phyloP scores from a whole-genome alignment of 805 yeast species.

The Monosporozyma aerobia region DNA sequence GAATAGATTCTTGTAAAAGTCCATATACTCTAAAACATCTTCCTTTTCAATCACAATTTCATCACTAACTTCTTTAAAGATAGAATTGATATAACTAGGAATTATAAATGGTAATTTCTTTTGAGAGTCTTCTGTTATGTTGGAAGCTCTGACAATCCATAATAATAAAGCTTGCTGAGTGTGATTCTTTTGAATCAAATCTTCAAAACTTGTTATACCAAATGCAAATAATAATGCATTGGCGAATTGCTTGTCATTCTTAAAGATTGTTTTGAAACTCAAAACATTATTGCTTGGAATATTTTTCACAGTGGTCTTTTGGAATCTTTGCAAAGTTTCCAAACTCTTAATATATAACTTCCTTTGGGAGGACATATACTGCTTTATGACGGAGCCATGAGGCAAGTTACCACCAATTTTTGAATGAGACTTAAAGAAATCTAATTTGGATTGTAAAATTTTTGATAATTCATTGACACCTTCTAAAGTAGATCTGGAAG shows the following conservation, averaged over 20 bases:
- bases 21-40: slow-evolving; percentile 47
- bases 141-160: slow-evolving; percentile 54
- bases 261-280: slow-evolving; percentile 50
- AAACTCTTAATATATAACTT: slow-evolving; percentile 36
- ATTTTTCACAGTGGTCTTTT: slow-evolving; percentile 35
- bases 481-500: slow-evolving; percentile 49
- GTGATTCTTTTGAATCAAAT: slow-evolving; percentile 38
- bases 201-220: slow-evolving; percentile 49
- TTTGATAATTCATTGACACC: slow-evolving; percentile 47
- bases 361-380: slow-evolving; percentile 43
- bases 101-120: slow-evolving; percentile 24
- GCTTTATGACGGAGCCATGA: slow-evolving; percentile 29
- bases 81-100: slow-evolving; percentile 42
- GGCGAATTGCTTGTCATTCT: slow-evolving; percentile 44
- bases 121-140: slow-evolving; percentile 29
- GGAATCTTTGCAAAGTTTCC: slow-evolving; percentile 28
- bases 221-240: slow-evolving; percentile 46
- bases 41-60: slow-evolving; percentile 37
- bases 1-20: slow-evolving; percentile 44
- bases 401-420: slow-evolving; percentile 19
- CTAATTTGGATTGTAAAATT: slow-evolving; percentile 44
- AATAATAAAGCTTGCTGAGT: slow-evolving; percentile 52
- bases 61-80: slow-evolving; percentile 32
- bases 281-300: slow-evolving; percentile 21
- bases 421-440: slow-evolving; percentile 29